phyloP scores from a whole-genome alignment of 2,329 filamentous ascomycete species.

The Penicillium sp. region DNA sequence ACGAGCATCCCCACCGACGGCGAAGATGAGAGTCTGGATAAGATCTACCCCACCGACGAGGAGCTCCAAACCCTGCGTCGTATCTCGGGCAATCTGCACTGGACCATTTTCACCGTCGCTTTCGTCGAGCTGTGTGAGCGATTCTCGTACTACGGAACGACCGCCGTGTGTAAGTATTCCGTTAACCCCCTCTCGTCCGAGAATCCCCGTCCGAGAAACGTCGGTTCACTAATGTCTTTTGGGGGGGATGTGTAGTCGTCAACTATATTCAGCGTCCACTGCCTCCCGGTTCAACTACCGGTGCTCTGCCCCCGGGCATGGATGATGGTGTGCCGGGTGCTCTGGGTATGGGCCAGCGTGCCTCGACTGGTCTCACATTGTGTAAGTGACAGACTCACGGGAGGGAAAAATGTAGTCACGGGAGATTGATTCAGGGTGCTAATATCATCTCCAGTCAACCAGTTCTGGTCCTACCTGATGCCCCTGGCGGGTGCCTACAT shows the following conservation, averaged over 20 bases:
- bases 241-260: conserved; percentile 38
- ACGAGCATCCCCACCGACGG: background rate
- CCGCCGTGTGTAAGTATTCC: conserved; percentile 54
- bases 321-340: conserved; percentile 43
- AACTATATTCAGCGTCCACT: conserved; percentile 58
- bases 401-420: background rate
- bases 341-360: conserved; percentile 53
- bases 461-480: conserved; percentile 58
- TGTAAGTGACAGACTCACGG: conserved; percentile 27
- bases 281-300: conserved; percentile 50
- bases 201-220: too few relatives aligned
- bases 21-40: conserved; percentile 5
- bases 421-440: background rate
- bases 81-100: conserved; percentile 47
- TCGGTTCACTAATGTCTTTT: too few relatives aligned
- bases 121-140: conserved; percentile 71
- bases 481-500: conserved; percentile 54
- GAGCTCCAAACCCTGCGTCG: conserved; percentile 33
- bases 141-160: conserved; percentile 70
- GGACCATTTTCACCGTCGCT: conserved; percentile 62
- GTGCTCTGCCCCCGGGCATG: conserved; percentile 28
- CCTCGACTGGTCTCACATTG: conserved; percentile 47
- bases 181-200: background rate
- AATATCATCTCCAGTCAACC: conserved; percentile 40
- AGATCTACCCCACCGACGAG: conserved; percentile 26